Evolutionary conservation across 2,329 filamentous ascomycete genomes (phyloP).

Genomic region (Neopestalotiopsis sp.): DNA sequence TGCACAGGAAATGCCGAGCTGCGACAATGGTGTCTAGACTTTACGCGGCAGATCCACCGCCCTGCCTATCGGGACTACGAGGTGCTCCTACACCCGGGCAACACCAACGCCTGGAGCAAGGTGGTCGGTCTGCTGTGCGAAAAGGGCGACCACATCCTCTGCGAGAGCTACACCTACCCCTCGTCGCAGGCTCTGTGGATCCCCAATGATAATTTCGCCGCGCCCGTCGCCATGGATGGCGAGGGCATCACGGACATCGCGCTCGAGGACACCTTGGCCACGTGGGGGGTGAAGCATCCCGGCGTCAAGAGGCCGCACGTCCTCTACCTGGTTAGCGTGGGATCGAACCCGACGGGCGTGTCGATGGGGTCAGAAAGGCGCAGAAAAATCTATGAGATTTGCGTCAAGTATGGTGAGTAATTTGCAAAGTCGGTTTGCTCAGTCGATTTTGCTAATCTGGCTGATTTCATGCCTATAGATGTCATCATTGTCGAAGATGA

Average conservation of each 20-base stretch:
- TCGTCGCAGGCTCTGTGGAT: slow-evolving; percentile 38
- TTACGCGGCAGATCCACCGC: slow-evolving; percentile 10
- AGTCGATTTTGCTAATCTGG: neutral
- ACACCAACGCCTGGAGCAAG: slow-evolving; percentile 39
- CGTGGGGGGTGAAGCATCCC: slow-evolving; percentile 29
- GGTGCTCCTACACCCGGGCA: slow-evolving; percentile 34
- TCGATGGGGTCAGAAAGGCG: slow-evolving; percentile 61
- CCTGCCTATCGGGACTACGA: slow-evolving; percentile 26
- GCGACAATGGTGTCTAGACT: slow-evolving; percentile 16
- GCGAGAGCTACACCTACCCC: slow-evolving; percentile 38
- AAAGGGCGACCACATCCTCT: slow-evolving; percentile 34
- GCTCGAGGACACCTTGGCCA: slow-evolving; percentile 27
- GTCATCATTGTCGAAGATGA: slow-evolving; percentile 73
- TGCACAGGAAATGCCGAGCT: slow-evolving; percentile 13
- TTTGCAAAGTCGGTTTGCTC: no score
- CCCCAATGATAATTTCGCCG: slow-evolving; percentile 32
- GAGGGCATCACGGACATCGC: slow-evolving; percentile 31
- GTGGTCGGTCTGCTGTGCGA: slow-evolving; percentile 37
- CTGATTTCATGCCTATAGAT: slow-evolving; percentile 29
- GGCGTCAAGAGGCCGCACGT: slow-evolving; percentile 20
- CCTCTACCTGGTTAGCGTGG: slow-evolving; percentile 48
- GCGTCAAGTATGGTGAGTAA: slow-evolving; percentile 37
- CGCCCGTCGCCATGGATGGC: slow-evolving; percentile 32
- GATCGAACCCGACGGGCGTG: slow-evolving; percentile 74
- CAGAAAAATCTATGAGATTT: slow-evolving; percentile 44